phyloP scores from a whole-genome alignment of 495 filamentous ascomycete genomes.

The Bryoglossum gracile region DNA sequence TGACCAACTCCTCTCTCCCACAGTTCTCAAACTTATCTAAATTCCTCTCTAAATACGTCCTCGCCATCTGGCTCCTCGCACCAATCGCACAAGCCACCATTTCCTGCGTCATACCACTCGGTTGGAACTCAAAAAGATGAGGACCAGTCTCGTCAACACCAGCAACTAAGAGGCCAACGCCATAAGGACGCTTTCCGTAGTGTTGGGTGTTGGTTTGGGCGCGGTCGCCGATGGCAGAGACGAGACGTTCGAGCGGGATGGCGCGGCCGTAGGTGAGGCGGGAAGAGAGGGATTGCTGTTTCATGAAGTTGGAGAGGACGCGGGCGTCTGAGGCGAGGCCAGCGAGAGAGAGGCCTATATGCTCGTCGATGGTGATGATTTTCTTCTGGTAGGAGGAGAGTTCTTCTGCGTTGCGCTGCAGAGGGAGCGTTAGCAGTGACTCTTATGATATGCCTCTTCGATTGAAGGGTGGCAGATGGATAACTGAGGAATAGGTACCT shows the following conservation, averaged over 20 bases:
- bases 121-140: constrained; percentile 98
- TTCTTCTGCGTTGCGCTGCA: constrained; percentile 94
- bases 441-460: too few species aligned
- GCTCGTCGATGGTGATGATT: constrained; percentile 91
- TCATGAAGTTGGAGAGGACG: constrained; percentile 99
- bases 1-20: constrained; percentile 75
- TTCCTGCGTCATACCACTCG: constrained; percentile 90
- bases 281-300: constrained; percentile 92
- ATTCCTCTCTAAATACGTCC: constrained; percentile 91
- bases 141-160: constrained; percentile 90
- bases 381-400: constrained; percentile 99
- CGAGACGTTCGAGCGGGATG: constrained; percentile 80
- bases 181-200: constrained; percentile 94
- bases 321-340: constrained; percentile 97
- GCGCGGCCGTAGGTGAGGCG: constrained; percentile 92
- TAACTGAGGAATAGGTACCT: constrained; percentile 47
- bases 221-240: constrained; percentile 85
- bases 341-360: constrained; percentile 92
- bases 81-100: constrained; percentile 95
- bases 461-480: too few species aligned
- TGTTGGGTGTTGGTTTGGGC: constrained; percentile 97
- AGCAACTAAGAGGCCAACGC: constrained; percentile 87
- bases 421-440: too few species aligned
- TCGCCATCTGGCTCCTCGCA: constrained; percentile 90
- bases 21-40: constrained; percentile 70